These are phyloP conservation scores for Dendrobium catenatum DNA, from an alignment of 106 monocot species.

Conservation along the genomic window DNA sequence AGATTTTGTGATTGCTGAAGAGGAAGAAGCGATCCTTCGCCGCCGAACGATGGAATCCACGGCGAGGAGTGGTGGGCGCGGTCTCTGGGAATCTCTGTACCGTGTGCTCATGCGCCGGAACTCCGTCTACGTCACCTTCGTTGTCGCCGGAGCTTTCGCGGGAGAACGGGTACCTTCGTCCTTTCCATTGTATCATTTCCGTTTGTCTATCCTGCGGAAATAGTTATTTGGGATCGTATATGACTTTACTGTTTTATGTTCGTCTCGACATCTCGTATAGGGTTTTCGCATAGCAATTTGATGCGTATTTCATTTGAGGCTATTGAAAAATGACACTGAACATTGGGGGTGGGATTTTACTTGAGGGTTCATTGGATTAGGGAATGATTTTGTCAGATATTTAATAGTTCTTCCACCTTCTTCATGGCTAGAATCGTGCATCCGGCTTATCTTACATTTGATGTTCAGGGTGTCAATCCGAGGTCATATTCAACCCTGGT, in stretches of 20 bases:
- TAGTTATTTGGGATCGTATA: neutral
- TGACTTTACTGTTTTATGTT: neutral
- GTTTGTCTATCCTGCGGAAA: neutral
- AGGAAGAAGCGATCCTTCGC: neutral
- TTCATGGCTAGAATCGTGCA: neutral
- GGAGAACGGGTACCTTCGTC: conserved; percentile 51
- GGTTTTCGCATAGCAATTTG: neutral
- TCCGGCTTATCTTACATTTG: neutral
- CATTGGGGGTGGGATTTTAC: neutral
- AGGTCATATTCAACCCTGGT: neutral
- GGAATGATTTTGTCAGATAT: neutral
- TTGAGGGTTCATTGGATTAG: too few species aligned
- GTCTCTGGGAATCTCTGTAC: conserved; percentile 48
- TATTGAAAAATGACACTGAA: neutral
- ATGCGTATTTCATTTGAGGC: neutral
- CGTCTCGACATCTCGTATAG: neutral
- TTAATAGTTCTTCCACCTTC: neutral
- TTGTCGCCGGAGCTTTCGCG: conserved; percentile 71
- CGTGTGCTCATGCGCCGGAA: conserved; percentile 72
- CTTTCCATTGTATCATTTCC: neutral
- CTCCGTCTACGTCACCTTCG: conserved; percentile 82
- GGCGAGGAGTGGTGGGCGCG: conserved; percentile 2
- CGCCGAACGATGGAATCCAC: neutral
- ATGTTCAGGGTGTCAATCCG: neutral
- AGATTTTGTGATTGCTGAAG: neutral